Evolutionary conservation across 306 rosid species (phyloP), one percentile per base, ranked within the genome.

Genomic region (Cucumis hystrix): DNA sequence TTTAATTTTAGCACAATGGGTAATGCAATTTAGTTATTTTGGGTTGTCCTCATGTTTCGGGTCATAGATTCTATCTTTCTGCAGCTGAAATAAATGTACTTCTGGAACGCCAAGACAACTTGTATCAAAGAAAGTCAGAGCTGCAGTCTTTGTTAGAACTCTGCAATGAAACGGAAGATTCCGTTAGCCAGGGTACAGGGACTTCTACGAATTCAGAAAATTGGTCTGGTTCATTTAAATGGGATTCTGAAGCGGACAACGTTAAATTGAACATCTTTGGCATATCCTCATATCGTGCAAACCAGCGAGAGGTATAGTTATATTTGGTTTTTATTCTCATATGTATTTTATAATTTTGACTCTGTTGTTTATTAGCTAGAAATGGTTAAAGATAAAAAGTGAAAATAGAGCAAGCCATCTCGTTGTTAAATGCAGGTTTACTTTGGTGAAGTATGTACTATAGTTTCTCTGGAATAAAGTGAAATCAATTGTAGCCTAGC

Each of bases 241-340:
- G 98, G 97, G 98, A 94, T 86, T 86, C 96, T 75, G 75, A 83
- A 84, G 98, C 94, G 3, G 92, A 90, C 79, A 90, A 94, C 74
- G 18, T 87, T 64, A 83, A 93, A 78, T 85, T 94, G 77, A 94
- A 94, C 61, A 75, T 91, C 71, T 94, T 94, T 81, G 97, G 98
- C 85, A 90, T 91, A 89, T 84, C 97, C 12, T 54, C 89, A 23
- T 94, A 90, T 82, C 97, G 98, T 60, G 90, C 96, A 59, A 91
- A 91, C 83, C 98, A 91, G 81, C 86, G 88, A 81, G 97, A 94
- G 96, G 98, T 89, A 61, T 55, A 5, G 65, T 69, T 3, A 14
- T n/a, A 23, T 47, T 30, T 23, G 6, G 21, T 17, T 30, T 75
- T 5, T 16, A 1, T 30, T 62, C 43, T 47, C 37, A 15, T 60